These are phyloP conservation scores for Apiotrichum brassicae DNA, from an alignment of 1,284 basidiomycete species.

Conservation along the genomic window DNA sequence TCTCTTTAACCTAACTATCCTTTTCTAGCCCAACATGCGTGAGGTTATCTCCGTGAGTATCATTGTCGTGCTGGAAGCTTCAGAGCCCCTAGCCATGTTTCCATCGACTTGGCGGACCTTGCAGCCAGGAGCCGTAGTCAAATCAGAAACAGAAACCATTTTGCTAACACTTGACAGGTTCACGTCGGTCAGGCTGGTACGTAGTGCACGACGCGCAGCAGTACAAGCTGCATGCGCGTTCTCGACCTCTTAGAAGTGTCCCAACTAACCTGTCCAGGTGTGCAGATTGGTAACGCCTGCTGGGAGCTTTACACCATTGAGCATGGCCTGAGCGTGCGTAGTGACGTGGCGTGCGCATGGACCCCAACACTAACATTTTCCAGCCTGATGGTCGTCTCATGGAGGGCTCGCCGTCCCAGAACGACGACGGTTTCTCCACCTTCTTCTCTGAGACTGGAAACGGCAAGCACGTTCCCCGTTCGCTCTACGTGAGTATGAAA, in stretches of 20 bases:
- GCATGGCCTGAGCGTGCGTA: slow-evolving; percentile 86
- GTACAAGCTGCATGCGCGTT: too few relatives aligned
- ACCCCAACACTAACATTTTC: slow-evolving; percentile 1
- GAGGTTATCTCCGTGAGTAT: slow-evolving; percentile 46
- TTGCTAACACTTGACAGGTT: slow-evolving; percentile 23
- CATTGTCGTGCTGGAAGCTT: neutral
- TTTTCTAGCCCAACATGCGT: slow-evolving; percentile 24
- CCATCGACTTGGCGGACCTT: too few relatives aligned
- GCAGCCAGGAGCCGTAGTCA: too few relatives aligned
- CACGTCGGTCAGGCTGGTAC: slow-evolving; percentile 49
- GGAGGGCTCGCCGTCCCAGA: slow-evolving; percentile 64
- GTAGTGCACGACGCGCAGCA: slow-evolving; percentile 9
- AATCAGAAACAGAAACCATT: neutral
- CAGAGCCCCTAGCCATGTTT: slow-evolving; percentile 1
- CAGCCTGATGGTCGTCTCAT: slow-evolving; percentile 87
- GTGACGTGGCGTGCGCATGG: slow-evolving; percentile 2
- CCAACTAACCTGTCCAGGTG: slow-evolving; percentile 30
- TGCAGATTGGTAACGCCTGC: slow-evolving; percentile 83
- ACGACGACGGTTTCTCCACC: slow-evolving; percentile 91
- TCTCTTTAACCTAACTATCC: neutral
- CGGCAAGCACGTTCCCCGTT: slow-evolving; percentile 95
- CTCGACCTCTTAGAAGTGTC: neutral
- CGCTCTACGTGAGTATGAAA: slow-evolving; percentile 63
- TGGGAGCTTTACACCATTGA: slow-evolving; percentile 99
- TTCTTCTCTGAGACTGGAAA: slow-evolving; percentile 59